Base-by-base conservation (phyloP, 2,329 filamentous ascomycete genomes). In the Beauveria sp. region DNA sequence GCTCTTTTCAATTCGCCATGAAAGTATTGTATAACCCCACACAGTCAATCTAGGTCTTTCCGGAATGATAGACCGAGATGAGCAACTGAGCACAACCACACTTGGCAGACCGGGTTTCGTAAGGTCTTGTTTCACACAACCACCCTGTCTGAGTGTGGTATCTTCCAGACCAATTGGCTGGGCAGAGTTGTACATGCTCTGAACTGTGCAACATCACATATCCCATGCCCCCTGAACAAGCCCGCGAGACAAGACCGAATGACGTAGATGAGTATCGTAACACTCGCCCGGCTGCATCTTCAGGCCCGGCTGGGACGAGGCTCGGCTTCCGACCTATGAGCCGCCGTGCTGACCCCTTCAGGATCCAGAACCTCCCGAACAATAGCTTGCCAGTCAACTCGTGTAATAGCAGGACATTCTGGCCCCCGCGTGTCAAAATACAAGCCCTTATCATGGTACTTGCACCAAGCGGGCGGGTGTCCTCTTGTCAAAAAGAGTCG, bases 401-500 rank as follows among this genome's bases (percentile, higher is more conserved):
- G 65, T 47, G 69, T 63, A 40, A 30, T 5, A 20, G 16, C 20
- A 22, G 50, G 58, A 58, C 57, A 64, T 43, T 43, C 20, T 30
- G 12, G 5, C 18, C 30, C 22, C 22, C n/a, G n/a, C 8, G 6
- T 5, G 38, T 20, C 34, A 6, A 63, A 66, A 34, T 64, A 46
- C 24, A 12, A 26, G n/a, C 59, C 66, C 34, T 65, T 67, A 12
- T 63, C 63, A 51, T 80, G 77, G 63, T 78, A 80, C 24, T 69
- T 70, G 62, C 78, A 80, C 73, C 77, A 79, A 1, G 73, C 67
- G 22, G 65, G 62, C 57, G 70, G 69, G 63, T 79, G 78, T 46
- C 65, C 66, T 22, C 67, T 67, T 58, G 71, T 71, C 45, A 78
- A 72, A 65, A 69, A 69, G 30, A 81, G 65, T 61, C 73, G 69